Percentiles rank a stretch among this genome's conserved stretches.
These are phyloP conservation scores for Boletus barrowsii DNA, from an alignment of 768 basidiomycete genomes.

Conservation along the genomic window DNA sequence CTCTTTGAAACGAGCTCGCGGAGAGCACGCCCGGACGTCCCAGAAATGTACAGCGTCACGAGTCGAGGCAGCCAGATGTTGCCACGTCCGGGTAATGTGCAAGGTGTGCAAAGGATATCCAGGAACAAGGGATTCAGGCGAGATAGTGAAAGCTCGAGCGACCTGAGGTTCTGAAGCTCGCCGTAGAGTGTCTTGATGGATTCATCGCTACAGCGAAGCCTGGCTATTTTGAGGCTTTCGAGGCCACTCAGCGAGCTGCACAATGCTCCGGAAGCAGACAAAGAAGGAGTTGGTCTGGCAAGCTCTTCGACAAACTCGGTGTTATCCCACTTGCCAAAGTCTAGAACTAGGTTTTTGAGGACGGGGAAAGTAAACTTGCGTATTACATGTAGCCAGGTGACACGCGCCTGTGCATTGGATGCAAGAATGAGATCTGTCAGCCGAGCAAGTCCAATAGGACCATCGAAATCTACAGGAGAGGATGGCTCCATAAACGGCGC, in stretches of 20 bases:
- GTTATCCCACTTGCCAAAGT: slow-evolving; percentile 56
- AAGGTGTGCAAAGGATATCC: not conserved
- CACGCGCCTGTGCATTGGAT: slow-evolving; percentile 49
- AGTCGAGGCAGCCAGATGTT: not conserved
- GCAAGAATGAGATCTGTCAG: slow-evolving; percentile 43
- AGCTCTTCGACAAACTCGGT: slow-evolving; percentile 46
- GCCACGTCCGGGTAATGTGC: not conserved
- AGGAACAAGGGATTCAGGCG: not conserved
- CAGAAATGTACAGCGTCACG: not conserved
- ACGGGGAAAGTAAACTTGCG: slow-evolving; percentile 33
- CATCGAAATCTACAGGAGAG: slow-evolving; percentile 24
- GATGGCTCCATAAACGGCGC: slow-evolving; percentile 32
- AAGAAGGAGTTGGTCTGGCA: slow-evolving; percentile 14
- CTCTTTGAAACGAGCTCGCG: not conserved
- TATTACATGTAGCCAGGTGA: slow-evolving; percentile 12
- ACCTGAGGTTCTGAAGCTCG: slow-evolving; percentile 46
- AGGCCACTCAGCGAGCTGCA: slow-evolving; percentile 41
- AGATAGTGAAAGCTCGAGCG: slow-evolving; percentile 27
- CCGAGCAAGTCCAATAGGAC: slow-evolving; percentile 27
- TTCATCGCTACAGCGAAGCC: slow-evolving; percentile 41
- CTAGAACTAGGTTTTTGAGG: slow-evolving; percentile 42
- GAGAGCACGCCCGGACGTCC: not conserved
- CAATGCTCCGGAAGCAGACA: slow-evolving; percentile 36
- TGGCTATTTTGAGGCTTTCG: slow-evolving; percentile 49
- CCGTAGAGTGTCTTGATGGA: slow-evolving; percentile 36